These are phyloP conservation scores for Crithidia fasciculata DNA, from an alignment of 208 protist species.

Conservation along the genomic window DNA sequence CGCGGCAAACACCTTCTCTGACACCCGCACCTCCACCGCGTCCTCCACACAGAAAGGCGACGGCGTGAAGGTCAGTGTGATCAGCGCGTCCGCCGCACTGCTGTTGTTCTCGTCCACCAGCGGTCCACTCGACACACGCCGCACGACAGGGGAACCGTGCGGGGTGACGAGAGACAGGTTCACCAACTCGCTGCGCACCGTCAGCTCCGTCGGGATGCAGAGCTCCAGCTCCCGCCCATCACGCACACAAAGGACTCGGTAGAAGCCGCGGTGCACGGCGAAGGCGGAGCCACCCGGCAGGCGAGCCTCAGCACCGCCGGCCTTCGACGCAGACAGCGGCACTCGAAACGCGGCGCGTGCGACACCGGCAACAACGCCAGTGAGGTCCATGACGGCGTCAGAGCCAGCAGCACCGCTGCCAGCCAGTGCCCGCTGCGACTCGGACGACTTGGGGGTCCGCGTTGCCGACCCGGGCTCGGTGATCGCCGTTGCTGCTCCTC, in stretches of 20 bases:
- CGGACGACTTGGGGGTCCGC: background rate
- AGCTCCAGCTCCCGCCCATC: slow-evolving; percentile 31
- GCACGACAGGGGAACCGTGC: background rate
- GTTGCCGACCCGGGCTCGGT: background rate
- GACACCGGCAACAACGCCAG: background rate
- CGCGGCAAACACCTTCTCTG: slow-evolving; percentile 13
- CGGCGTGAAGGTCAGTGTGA: slow-evolving; percentile 19
- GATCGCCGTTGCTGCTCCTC: background rate
- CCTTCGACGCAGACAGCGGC: background rate
- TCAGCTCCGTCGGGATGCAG: slow-evolving; percentile 24
- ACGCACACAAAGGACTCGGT: slow-evolving; percentile 25
- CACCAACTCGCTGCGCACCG: slow-evolving; percentile 10
- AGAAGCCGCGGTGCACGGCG: slow-evolving; percentile 24
- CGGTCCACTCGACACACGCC: background rate
- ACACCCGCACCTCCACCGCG: slow-evolving; percentile 4
- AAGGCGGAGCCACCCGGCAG: slow-evolving; percentile 18
- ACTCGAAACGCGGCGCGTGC: background rate
- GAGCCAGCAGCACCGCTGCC: background rate
- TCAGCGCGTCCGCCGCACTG: background rate
- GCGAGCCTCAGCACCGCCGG: background rate
- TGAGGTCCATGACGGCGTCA: slow-evolving; percentile 7
- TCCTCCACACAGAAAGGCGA: slow-evolving; percentile 13
- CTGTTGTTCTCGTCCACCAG: background rate
- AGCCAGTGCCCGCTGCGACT: background rate
- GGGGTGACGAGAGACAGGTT: background rate